Evolutionary conservation across 106 monocot species (phyloP), one percentile per base, ranked within the genome.

Genomic region (Platanthera guangdongensis): DNA sequence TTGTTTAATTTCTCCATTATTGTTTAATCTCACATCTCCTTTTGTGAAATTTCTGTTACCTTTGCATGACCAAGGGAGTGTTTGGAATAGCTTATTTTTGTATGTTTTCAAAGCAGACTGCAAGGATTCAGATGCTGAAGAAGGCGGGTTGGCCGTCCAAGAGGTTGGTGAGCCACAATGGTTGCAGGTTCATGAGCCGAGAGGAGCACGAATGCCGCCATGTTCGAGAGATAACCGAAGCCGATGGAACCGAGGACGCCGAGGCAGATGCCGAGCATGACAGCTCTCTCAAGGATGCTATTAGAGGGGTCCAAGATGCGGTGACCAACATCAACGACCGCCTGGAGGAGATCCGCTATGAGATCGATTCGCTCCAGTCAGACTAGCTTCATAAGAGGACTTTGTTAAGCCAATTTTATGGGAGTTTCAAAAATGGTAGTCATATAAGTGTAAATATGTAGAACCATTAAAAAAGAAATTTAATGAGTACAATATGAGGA

Each of bases 211-310:
- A 86, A 65, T 91, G 93, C 53, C 62, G 79, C 55, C 85, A 93
- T 75, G 77, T 93, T 22, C 85, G 73, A 0, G 91, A 91, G 87
- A 83, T 94, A 76, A 90, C 93, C 4, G 97, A 94, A 73, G 87
- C 82, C 6, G 81, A 81, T 52, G 94, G 89, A 69, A 90, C 86
- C 3, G 85, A 83, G 67, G 97, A 99, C 51, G 94, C 94, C 0
- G 97, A 97, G 82, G 93, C 91, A 0, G 89, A 97, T 74, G 89
- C 94, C 1, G 97, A 89, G 76, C 92, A 94, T 67, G 89, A 94
- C 14, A 60, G n/a, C 25, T 84, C 87, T 47, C 83, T 99, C 50
- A 99, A 99, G 74, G 89, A 94, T 74, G 91, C 91, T 60, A 99
- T 93, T 68, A 80, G 83, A 2, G 91, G 91, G 1, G 85, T 94